Conservation (phyloP, 2,329 filamentous ascomycete genomes). For the Teratosphaeriaceae sp. region DNA sequence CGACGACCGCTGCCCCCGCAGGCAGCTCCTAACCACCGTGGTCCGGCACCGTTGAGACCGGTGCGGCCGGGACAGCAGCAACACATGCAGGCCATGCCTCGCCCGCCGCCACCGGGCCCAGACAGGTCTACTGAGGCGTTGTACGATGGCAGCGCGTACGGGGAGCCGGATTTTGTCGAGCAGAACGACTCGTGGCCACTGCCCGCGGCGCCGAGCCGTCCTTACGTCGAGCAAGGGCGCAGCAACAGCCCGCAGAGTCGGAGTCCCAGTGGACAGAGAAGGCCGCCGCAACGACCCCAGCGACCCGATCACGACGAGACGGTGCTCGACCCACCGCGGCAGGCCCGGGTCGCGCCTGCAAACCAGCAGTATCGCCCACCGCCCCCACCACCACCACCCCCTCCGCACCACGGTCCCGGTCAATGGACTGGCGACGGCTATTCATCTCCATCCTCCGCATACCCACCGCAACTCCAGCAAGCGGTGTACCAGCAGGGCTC, state of each 20-base stretch:
- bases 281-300: conserved; percentile 22
- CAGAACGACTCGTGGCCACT: conserved; percentile 22
- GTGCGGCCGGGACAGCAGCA: conserved; percentile 8
- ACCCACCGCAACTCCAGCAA: conserved; percentile 4
- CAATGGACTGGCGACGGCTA: conserved; percentile 27
- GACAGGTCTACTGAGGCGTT: conserved; percentile 15
- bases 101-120: conserved; percentile 6
- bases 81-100: conserved; percentile 2
- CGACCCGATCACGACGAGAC: conserved; percentile 17
- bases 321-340: conserved; percentile 13
- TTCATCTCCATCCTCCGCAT: conserved; percentile 14
- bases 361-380: conserved; percentile 14
- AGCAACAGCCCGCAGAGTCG: conserved; percentile 1
- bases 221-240: conserved; percentile 1
- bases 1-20: conserved; percentile 5
- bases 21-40: conserved; percentile 7
- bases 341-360: conserved; percentile 11
- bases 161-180: conserved; percentile 12
- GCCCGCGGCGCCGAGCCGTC: conserved; percentile 7
- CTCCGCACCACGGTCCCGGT: conserved; percentile 22
- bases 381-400: conserved; percentile 11
- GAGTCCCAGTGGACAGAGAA: conserved; percentile 11
- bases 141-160: conserved; percentile 23
- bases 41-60: conserved; percentile 15
- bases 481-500: conserved; percentile 8